Percentiles rank a stretch among this genome's conserved stretches.
phyloP scores from a whole-genome alignment of 768 basidiomycete species.

The Candolleomyces eurysporus region DNA sequence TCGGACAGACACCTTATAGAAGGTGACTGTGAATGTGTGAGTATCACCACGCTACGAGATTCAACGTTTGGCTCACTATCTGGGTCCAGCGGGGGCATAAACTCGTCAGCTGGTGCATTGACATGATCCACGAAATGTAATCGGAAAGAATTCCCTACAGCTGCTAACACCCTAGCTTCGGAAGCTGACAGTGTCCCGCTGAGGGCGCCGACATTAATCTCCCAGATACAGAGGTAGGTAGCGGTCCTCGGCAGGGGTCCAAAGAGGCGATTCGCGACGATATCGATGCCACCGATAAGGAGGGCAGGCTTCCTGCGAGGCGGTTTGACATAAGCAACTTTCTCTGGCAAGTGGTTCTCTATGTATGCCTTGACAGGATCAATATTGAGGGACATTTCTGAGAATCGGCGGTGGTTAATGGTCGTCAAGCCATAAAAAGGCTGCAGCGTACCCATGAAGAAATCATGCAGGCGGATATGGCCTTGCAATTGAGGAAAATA shows the following conservation, averaged over 20 bases:
- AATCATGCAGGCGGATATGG: constrained; percentile 78
- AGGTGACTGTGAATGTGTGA: constrained; percentile 60
- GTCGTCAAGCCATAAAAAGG: neutral
- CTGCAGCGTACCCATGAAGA: constrained; percentile 70
- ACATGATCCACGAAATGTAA: constrained; percentile 71
- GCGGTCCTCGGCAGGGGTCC: constrained; percentile 83
- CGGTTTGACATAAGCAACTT: constrained; percentile 7
- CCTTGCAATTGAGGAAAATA: constrained; percentile 69
- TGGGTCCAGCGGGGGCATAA: constrained; percentile 60
- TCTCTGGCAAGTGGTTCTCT: constrained; percentile 40
- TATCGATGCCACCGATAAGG: constrained; percentile 62
- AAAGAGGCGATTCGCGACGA: constrained; percentile 84
- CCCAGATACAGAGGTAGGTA: constrained; percentile 94
- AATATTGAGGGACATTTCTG: constrained; percentile 79
- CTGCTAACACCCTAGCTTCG: constrained; percentile 49
- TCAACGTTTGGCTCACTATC: constrained; percentile 58
- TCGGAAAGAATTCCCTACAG: constrained; percentile 57
- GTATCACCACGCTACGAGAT: neutral
- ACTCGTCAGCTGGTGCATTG: constrained; percentile 79
- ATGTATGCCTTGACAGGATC: constrained; percentile 57
- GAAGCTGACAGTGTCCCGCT: constrained; percentile 54
- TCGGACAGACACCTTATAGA: constrained; percentile 66
- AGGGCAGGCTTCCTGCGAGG: constrained; percentile 28
- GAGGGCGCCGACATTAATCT: constrained; percentile 68
- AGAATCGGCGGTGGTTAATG: neutral